Conservation (phyloP, 352 stramenopile species). For the Aphanomyces invadans region DNA sequence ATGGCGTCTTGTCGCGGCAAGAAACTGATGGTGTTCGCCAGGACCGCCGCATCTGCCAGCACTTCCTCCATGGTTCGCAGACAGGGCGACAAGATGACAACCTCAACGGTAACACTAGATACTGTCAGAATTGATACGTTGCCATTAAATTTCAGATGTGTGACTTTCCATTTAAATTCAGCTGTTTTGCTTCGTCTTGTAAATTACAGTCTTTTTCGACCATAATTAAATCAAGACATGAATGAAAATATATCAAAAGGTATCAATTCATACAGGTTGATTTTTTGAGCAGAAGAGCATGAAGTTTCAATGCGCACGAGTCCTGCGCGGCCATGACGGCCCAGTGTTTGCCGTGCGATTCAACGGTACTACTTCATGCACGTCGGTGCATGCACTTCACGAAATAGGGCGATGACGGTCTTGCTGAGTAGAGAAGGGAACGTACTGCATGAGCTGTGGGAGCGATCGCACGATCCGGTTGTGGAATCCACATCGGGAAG, state of each 20-base stretch:
- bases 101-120: slow-evolving; percentile 7
- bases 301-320: slow-evolving; percentile 29
- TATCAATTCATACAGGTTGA: background rate
- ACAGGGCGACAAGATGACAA: background rate
- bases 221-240: no score
- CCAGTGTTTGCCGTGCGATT: slow-evolving; percentile 74
- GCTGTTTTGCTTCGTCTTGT: no score
- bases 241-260: no score
- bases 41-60: slow-evolving; percentile 43
- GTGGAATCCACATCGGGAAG: slow-evolving; percentile 82
- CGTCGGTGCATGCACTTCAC: background rate
- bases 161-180: no score
- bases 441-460: slow-evolving; percentile 84
- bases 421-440: slow-evolving; percentile 52
- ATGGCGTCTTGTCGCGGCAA: slow-evolving; percentile 49
- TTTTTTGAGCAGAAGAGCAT: background rate
- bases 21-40: slow-evolving; percentile 57
- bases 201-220: no score
- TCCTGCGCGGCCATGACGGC: slow-evolving; percentile 58
- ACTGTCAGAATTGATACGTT: background rate
- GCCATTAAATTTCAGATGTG: background rate
- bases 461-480: slow-evolving; percentile 81
- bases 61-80: slow-evolving; percentile 33
- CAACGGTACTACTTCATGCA: slow-evolving; percentile 39
- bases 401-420: background rate